Conservation (phyloP, 2,329 filamentous ascomycete species). For the Clarireedia paspali region DNA sequence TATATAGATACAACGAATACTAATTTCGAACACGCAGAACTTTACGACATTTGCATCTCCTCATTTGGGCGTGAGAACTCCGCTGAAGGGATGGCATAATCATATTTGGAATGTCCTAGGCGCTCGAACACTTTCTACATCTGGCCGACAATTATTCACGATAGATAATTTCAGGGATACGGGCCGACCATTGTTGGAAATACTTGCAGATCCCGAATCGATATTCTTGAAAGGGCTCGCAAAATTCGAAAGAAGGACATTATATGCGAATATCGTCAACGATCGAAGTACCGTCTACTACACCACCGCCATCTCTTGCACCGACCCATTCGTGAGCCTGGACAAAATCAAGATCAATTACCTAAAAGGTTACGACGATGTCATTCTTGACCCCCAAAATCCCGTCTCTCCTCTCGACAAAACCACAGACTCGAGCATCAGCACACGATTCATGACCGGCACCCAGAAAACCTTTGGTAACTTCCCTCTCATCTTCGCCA, state of each 20-base stretch:
- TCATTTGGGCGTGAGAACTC: constrained; percentile 68
- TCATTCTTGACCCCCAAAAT: constrained; percentile 62
- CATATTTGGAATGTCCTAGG: constrained; percentile 78
- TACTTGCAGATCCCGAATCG: constrained; percentile 75
- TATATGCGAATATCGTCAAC: constrained; percentile 85
- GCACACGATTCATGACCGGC: constrained; percentile 22
- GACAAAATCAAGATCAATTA: constrained; percentile 66
- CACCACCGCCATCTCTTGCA: constrained; percentile 69
- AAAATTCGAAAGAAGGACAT: constrained; percentile 65
- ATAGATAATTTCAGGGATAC: constrained; percentile 82
- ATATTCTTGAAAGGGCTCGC: constrained; percentile 78
- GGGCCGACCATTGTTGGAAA: constrained; percentile 67
- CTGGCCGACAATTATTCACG: constrained; percentile 79
- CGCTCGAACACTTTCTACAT: constrained; percentile 70
- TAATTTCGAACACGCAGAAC: constrained; percentile 45
- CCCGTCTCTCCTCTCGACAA: constrained; percentile 46
- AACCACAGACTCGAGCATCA: constrained; percentile 20
- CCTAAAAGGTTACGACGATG: constrained; percentile 58
- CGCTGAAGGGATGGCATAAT: constrained; percentile 57
- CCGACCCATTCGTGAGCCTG: constrained; percentile 67
- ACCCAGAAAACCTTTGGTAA: constrained; percentile 31
- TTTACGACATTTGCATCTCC: constrained; percentile 90
- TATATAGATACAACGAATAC: neutral
- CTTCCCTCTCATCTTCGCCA: constrained; percentile 55
- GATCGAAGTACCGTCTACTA: constrained; percentile 78